These are phyloP conservation scores for Amanita molliuscula DNA, from an alignment of 768 basidiomycete species.

Conservation along the genomic window DNA sequence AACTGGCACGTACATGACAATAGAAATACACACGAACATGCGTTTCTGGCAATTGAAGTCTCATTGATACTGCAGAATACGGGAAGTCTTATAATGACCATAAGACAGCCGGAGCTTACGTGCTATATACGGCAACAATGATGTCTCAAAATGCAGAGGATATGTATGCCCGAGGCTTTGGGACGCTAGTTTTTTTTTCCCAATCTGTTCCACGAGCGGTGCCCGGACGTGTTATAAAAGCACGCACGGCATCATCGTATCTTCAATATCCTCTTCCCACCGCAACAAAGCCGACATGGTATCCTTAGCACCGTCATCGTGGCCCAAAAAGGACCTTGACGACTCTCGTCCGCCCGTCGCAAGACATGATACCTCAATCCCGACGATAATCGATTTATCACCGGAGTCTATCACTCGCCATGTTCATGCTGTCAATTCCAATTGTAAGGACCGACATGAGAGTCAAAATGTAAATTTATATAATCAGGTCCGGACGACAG, in stretches of 20 bases:
- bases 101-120: too few relatives aligned
- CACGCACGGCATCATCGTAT: not conserved
- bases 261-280: not conserved
- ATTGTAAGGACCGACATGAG: slow-evolving; percentile 18
- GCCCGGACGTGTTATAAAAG: not conserved
- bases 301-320: not conserved
- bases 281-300: not conserved
- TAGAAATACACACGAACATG: not conserved
- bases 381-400: slow-evolving; percentile 29
- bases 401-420: slow-evolving; percentile 30
- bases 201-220: too few relatives aligned
- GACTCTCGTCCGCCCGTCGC: not conserved
- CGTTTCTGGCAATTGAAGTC: too few relatives aligned
- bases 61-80: too few relatives aligned
- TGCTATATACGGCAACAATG: too few relatives aligned
- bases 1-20: not conserved
- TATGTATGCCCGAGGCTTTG: too few relatives aligned
- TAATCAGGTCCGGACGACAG: slow-evolving; percentile 28
- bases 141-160: too few relatives aligned
- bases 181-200: too few relatives aligned
- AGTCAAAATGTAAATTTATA: not conserved
- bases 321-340: not conserved
- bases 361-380: slow-evolving; percentile 20
- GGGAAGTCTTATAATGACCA: too few relatives aligned
- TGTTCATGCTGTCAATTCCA: slow-evolving; percentile 27